Percentiles rank a stretch among this genome's conserved stretches.
These are phyloP conservation scores for Puccinia novopanici DNA, from an alignment of 1,284 basidiomycete species.

Conservation along the genomic window DNA sequence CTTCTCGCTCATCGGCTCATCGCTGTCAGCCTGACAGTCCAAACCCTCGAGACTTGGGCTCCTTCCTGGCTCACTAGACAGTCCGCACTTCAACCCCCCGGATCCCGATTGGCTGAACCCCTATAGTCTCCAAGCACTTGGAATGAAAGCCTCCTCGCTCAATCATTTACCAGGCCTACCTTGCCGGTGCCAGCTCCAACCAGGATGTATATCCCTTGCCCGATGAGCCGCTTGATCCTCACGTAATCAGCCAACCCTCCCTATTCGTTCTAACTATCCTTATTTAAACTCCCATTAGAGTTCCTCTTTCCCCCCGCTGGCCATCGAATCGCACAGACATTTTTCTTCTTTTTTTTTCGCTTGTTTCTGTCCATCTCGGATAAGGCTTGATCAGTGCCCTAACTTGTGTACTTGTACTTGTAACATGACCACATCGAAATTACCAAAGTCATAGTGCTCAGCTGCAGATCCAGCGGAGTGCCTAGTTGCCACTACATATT, in stretches of 20 bases:
- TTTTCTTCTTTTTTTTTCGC: too few species aligned
- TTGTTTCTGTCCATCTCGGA: too few species aligned
- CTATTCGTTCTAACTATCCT: not conserved
- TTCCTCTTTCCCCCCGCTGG: not conserved
- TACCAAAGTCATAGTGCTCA: too few species aligned
- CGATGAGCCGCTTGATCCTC: not conserved
- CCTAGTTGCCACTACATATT: too few species aligned
- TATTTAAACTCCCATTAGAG: not conserved
- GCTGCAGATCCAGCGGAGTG: too few species aligned
- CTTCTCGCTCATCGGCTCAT: not conserved
- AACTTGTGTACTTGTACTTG: too few species aligned
- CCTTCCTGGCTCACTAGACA: not conserved
- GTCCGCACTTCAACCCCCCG: not conserved
- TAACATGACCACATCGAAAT: too few species aligned
- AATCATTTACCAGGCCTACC: not conserved
- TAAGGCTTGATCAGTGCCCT: too few species aligned
- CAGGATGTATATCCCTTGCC: not conserved
- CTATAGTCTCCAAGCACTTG: not conserved
- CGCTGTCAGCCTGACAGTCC: not conserved
- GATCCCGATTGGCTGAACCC: conserved; percentile 8
- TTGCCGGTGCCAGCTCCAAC: not conserved
- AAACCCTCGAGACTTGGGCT: not conserved
- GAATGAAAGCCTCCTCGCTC: not conserved
- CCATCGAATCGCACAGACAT: too few species aligned
- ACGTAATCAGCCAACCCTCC: not conserved